Conservation (phyloP, 371 early-diverging fungal genomes). For the Phascolomyces articulosus region DNA sequence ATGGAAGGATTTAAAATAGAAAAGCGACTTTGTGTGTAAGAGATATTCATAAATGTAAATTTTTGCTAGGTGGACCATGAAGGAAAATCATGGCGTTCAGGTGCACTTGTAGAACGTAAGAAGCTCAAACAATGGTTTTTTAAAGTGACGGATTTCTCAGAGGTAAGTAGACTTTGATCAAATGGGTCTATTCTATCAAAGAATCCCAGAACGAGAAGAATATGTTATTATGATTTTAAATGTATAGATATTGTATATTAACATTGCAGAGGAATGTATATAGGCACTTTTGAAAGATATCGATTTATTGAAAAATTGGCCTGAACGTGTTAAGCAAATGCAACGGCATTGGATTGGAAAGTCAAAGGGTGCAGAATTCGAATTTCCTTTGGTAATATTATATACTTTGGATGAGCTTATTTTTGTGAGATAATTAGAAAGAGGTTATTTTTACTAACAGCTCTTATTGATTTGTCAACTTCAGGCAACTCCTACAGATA, state of each 20-base stretch:
- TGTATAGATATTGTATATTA: no score
- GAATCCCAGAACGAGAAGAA: no score
- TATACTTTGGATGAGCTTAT: background rate
- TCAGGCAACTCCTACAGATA: background rate
- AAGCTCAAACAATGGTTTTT: constrained; percentile 93
- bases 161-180: constrained; percentile 45
- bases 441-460: no score
- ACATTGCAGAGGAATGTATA: background rate
- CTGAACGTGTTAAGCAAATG: constrained; percentile 86
- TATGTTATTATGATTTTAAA: background rate
- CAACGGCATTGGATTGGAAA: constrained; percentile 96
- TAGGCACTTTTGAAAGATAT: constrained; percentile 81
- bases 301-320: constrained; percentile 81
- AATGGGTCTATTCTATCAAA: no score
- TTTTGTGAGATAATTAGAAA: no score
- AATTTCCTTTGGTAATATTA: constrained; percentile 50
- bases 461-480: no score
- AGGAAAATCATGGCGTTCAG: constrained; percentile 91
- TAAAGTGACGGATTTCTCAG: constrained; percentile 83
- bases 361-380: constrained; percentile 81
- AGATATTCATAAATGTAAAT: no score
- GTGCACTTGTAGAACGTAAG: constrained; percentile 90
- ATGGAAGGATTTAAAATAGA: no score
- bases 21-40: no score
- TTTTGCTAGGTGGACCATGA: constrained; percentile 77